These are phyloP conservation scores for Cucumis hystrix DNA, from an alignment of 306 rosid species.

Conservation along the genomic window DNA sequence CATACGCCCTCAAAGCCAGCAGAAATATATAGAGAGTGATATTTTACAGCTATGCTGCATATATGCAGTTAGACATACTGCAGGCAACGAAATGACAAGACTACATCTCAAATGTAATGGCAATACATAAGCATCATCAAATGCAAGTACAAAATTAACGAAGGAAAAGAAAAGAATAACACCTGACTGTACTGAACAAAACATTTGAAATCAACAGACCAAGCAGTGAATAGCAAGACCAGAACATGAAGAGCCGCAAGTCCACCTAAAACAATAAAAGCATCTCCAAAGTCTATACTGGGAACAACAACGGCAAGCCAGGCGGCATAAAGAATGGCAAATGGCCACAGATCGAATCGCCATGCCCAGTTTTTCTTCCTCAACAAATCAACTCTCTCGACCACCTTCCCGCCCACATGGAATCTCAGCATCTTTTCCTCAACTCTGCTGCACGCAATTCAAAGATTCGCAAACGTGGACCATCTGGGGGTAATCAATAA, in stretches of 20 bases:
- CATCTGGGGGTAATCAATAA: background rate
- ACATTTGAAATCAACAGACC: slow-evolving; percentile 93
- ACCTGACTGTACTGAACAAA: slow-evolving; percentile 70
- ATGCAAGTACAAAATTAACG: background rate
- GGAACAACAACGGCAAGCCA: slow-evolving; percentile 57
- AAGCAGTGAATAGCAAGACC: slow-evolving; percentile 70
- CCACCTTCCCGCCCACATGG: slow-evolving; percentile 86
- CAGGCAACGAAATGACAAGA: background rate
- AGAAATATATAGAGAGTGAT: background rate
- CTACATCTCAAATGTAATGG: background rate
- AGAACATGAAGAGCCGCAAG: slow-evolving; percentile 54
- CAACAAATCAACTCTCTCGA: slow-evolving; percentile 65
- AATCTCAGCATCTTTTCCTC: slow-evolving; percentile 52
- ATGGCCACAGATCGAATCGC: slow-evolving; percentile 82
- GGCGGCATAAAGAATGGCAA: slow-evolving; percentile 33
- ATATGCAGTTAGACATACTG: background rate
- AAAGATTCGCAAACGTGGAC: background rate
- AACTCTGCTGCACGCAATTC: background rate
- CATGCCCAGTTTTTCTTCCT: slow-evolving; percentile 54
- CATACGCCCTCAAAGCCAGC: background rate
- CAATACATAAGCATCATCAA: background rate
- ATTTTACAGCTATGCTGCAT: background rate
- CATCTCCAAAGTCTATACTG: slow-evolving; percentile 59
- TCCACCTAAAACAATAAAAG: slow-evolving; percentile 57
- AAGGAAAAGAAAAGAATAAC: background rate